A percentile compares a stretch with the other conserved stretches of the same genome.
phyloP scores from a whole-genome alignment of 2,329 filamentous ascomycete genomes.

The Pseudopyricularia javanii region DNA sequence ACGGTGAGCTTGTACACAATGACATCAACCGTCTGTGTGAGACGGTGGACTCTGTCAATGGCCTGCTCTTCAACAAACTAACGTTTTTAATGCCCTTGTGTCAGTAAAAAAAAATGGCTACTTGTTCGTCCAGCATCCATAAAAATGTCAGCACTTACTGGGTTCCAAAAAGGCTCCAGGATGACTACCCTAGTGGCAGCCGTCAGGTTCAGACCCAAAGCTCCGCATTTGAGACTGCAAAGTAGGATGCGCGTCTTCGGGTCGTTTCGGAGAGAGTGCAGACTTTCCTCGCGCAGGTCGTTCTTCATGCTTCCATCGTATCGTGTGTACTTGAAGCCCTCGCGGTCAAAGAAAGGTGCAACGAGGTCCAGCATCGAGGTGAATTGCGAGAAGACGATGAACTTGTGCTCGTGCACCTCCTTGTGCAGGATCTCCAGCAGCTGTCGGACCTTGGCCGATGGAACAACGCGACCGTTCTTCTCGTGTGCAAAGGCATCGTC shows the following conservation, averaged over 20 bases:
- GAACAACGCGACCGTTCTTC: slow-evolving; percentile 32
- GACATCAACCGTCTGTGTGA: slow-evolving; percentile 91
- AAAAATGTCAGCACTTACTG: slow-evolving; percentile 17
- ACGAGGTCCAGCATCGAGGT: slow-evolving; percentile 96
- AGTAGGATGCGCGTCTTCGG: slow-evolving; percentile 68
- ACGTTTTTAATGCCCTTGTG: neutral
- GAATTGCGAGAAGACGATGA: slow-evolving; percentile 97
- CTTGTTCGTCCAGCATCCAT: too few species aligned
- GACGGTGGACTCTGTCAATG: slow-evolving; percentile 95
- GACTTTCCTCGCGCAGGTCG: slow-evolving; percentile 77
- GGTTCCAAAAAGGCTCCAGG: slow-evolving; percentile 97
- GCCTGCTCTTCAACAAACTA: slow-evolving; percentile 93
- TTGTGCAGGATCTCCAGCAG: slow-evolving; percentile 68
- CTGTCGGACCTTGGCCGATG: slow-evolving; percentile 86
- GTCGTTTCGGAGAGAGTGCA: slow-evolving; percentile 65
- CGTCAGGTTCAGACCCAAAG: slow-evolving; percentile 84
- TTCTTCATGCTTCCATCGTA: slow-evolving; percentile 96
- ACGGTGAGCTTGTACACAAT: slow-evolving; percentile 92
- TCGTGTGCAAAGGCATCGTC: neutral
- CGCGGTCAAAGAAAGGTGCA: slow-evolving; percentile 73
- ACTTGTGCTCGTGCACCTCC: slow-evolving; percentile 77
- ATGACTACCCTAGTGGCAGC: slow-evolving; percentile 89
- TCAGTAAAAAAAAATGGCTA: neutral
- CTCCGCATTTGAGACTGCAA: slow-evolving; percentile 89
- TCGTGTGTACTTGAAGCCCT: slow-evolving; percentile 67